Evolutionary conservation across 1,284 basidiomycete genomes (phyloP).

Genomic region (Cryptococcus hybrid): DNA sequence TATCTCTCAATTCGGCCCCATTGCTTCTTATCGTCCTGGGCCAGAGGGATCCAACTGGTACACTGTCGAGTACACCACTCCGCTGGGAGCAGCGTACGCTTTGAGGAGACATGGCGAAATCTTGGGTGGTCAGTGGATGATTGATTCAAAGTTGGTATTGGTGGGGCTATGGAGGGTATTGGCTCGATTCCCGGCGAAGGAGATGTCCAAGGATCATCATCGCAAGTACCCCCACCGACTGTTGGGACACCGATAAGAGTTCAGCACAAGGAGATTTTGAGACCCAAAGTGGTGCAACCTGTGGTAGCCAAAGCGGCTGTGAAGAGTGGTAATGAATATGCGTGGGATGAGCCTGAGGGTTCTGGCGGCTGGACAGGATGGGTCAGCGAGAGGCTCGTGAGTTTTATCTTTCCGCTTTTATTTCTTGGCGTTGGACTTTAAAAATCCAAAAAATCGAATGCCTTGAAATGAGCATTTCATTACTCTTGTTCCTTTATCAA

Average conservation of each 20-base stretch:
- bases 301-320: conserved; percentile 1
- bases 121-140: conserved; percentile 37
- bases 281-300: conserved; percentile 10
- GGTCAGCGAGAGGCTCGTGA: conserved; percentile 26
- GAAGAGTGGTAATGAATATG: conserved; percentile 24
- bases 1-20: conserved; percentile 36
- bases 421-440: too few relatives aligned
- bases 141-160: conserved; percentile 37
- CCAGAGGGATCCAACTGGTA: conserved; percentile 44
- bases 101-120: conserved; percentile 44
- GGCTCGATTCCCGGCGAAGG: conserved; percentile 15
- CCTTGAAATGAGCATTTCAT: too few relatives aligned
- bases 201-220: too few relatives aligned
- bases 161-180: conserved; percentile 22
- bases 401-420: conserved; percentile 2
- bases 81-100: conserved; percentile 32
- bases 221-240: conserved; percentile 1
- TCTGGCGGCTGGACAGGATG: conserved; percentile 13
- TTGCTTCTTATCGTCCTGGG: conserved; percentile 33
- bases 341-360: conserved; percentile 29
- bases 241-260: conserved; percentile 27
- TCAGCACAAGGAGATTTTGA: conserved; percentile 21
- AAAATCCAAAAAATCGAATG: too few relatives aligned
- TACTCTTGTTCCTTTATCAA: too few relatives aligned
- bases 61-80: conserved; percentile 30